Conservation (phyloP, 78 protist species). For the Diacronema lutheri region DNA sequence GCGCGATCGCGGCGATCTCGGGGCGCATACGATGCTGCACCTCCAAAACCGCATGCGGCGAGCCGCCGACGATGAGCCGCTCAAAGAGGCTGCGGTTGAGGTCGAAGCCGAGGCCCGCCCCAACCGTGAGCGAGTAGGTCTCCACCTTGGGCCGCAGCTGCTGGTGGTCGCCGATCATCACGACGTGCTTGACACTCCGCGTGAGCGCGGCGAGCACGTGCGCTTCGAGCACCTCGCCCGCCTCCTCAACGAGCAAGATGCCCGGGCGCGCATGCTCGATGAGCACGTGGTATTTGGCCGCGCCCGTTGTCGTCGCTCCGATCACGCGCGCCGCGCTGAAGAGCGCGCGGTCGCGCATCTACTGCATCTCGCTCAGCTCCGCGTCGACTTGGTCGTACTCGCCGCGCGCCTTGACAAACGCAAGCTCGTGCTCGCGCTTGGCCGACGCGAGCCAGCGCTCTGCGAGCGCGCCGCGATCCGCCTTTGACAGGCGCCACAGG, state of each 20-base stretch:
- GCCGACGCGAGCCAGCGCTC: no score
- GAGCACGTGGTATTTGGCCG: neutral
- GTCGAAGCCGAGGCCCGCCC: slow-evolving; percentile 11
- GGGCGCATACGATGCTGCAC: slow-evolving; percentile 58
- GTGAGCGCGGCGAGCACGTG: slow-evolving; percentile 22
- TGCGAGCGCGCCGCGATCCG: no score
- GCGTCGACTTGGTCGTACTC: neutral
- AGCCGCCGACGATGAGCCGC: slow-evolving; percentile 23
- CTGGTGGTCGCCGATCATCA: slow-evolving; percentile 44
- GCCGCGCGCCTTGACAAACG: no score
- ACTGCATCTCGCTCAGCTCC: neutral
- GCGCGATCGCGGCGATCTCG: slow-evolving; percentile 22
- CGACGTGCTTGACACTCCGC: neutral
- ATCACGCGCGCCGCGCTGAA: neutral
- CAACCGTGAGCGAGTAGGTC: neutral
- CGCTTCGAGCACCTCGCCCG: slow-evolving; percentile 48
- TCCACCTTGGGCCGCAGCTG: slow-evolving; percentile 45
- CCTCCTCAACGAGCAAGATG: slow-evolving; percentile 25
- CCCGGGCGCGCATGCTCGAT: neutral
- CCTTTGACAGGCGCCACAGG: no score
- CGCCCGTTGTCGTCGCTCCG: slow-evolving; percentile 2
- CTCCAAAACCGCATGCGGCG: neutral
- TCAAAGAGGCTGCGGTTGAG: slow-evolving; percentile 41
- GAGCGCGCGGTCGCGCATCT: neutral
- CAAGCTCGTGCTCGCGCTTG: no score